These are phyloP conservation scores for Claviceps digitariae DNA, from an alignment of 2,329 filamentous ascomycete species.

Conservation along the genomic window DNA sequence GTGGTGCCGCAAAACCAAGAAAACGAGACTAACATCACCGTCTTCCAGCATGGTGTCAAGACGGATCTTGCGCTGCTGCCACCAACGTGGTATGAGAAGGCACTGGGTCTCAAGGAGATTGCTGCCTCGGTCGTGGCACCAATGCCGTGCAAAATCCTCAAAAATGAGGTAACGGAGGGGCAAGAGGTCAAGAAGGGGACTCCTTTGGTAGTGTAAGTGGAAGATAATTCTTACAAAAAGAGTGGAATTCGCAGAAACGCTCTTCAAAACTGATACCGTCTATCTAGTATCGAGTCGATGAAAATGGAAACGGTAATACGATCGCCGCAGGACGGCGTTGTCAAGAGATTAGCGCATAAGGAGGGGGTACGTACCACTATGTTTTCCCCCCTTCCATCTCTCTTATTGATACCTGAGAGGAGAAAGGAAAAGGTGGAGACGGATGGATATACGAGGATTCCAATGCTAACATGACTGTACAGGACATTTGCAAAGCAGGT, in stretches of 20 bases:
- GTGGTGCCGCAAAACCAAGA: constrained; percentile 46
- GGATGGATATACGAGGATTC: neutral
- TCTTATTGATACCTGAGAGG: too few relatives aligned
- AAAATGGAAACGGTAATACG: constrained; percentile 82
- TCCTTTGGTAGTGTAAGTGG: constrained; percentile 63
- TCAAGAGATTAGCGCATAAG: constrained; percentile 61
- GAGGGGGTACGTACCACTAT: constrained; percentile 47
- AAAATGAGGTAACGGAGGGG: constrained; percentile 76
- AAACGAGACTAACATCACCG: constrained; percentile 49
- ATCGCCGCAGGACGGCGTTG: constrained; percentile 57
- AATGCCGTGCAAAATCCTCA: constrained; percentile 94
- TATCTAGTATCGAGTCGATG: constrained; percentile 62
- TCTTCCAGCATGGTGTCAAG: constrained; percentile 60
- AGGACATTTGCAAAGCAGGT: constrained; percentile 69
- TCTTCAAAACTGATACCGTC: neutral
- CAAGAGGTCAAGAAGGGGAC: constrained; percentile 74
- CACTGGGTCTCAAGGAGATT: constrained; percentile 67
- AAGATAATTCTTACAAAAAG: neutral
- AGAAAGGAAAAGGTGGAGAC: neutral
- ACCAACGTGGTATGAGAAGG: constrained; percentile 77
- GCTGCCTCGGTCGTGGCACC: constrained; percentile 77
- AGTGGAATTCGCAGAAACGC: neutral
- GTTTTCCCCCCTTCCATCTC: neutral
- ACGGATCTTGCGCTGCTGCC: constrained; percentile 42
- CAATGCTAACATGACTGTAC: neutral